Evolutionary conservation across 768 basidiomycete genomes (phyloP).

Genomic region (Boletus patriciae): DNA sequence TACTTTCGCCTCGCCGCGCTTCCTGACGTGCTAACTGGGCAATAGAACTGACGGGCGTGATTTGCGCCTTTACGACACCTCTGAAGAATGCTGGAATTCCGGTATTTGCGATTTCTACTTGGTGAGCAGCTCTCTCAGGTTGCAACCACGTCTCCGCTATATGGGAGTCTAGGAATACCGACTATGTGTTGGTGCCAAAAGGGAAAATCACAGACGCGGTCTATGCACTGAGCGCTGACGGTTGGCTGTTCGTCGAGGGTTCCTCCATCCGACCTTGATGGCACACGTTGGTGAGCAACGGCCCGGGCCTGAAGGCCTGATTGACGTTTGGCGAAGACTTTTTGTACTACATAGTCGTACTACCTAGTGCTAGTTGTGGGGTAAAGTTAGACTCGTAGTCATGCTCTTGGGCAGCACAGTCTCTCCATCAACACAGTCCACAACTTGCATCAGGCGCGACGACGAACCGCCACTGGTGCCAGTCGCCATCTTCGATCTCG

Average conservation of each 20-base stretch:
- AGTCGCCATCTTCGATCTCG: slow-evolving; percentile 4
- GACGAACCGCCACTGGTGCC: not conserved
- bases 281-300: not conserved
- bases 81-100: slow-evolving; percentile 52
- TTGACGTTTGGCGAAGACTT: not conserved
- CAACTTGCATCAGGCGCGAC: slow-evolving; percentile 10
- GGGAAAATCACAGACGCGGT: slow-evolving; percentile 44
- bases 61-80: slow-evolving; percentile 54
- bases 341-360: not conserved
- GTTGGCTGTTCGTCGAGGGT: slow-evolving; percentile 42
- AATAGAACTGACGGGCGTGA: slow-evolving; percentile 55
- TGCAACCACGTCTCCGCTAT: not conserved
- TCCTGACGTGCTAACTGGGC: slow-evolving; percentile 1
- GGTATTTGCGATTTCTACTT: slow-evolving; percentile 64
- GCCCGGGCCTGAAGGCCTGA: not conserved
- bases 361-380: not conserved
- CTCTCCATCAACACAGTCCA: not conserved
- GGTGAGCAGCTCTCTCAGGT: slow-evolving; percentile 37
- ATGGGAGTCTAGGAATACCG: slow-evolving; percentile 55
- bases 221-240: slow-evolving; percentile 45
- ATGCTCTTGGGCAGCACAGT: not conserved
- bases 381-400: not conserved
- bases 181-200: slow-evolving; percentile 58
- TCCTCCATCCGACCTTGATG: slow-evolving; percentile 8
- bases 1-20: not conserved